These are phyloP conservation scores for Lentithecium fluviatile DNA, from an alignment of 495 filamentous ascomycete genomes.

Conservation along the genomic window DNA sequence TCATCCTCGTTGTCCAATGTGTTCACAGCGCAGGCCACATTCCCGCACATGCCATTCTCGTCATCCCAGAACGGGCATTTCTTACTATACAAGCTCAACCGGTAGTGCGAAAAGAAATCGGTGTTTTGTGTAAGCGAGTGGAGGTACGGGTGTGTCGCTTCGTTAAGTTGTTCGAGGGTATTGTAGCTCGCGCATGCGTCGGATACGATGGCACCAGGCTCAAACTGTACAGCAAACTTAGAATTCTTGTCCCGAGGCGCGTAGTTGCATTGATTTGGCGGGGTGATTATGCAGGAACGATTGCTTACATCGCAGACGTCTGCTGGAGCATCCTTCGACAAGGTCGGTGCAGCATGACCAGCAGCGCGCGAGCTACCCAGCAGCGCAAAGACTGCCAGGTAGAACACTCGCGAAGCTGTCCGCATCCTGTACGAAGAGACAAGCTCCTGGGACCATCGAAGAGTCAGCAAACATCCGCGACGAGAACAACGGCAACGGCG, in stretches of 20 bases:
- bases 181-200: slow-evolving; percentile 93
- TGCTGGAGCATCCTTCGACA: slow-evolving; percentile 45
- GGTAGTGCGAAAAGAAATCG: slow-evolving; percentile 97
- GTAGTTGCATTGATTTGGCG: slow-evolving; percentile 2
- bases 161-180: slow-evolving; percentile 80
- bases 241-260: slow-evolving; percentile 17
- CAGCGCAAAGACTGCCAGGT: slow-evolving; percentile 73
- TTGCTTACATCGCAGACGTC: slow-evolving; percentile 68
- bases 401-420: slow-evolving; percentile 66
- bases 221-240: slow-evolving; percentile 52
- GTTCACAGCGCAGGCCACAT: slow-evolving; percentile 95
- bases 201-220: slow-evolving; percentile 64
- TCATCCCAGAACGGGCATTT: slow-evolving; percentile 96
- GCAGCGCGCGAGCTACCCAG: slow-evolving; percentile 49
- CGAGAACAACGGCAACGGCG: slow-evolving; percentile 9
- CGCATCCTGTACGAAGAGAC: slow-evolving; percentile 53
- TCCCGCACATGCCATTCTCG: slow-evolving; percentile 90
- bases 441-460: slow-evolving; percentile 13
- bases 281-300: slow-evolving; percentile 6
- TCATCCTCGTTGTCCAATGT: slow-evolving; percentile 94
- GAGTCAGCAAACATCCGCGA: slow-evolving; percentile 30
- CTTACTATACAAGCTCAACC: slow-evolving; percentile 93
- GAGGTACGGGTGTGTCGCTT: slow-evolving; percentile 73
- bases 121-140: slow-evolving; percentile 78
- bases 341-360: slow-evolving; percentile 40